phyloP scores from a whole-genome alignment of 1,139 yeast species.

The Zygosaccharomyces pseudobailii region DNA sequence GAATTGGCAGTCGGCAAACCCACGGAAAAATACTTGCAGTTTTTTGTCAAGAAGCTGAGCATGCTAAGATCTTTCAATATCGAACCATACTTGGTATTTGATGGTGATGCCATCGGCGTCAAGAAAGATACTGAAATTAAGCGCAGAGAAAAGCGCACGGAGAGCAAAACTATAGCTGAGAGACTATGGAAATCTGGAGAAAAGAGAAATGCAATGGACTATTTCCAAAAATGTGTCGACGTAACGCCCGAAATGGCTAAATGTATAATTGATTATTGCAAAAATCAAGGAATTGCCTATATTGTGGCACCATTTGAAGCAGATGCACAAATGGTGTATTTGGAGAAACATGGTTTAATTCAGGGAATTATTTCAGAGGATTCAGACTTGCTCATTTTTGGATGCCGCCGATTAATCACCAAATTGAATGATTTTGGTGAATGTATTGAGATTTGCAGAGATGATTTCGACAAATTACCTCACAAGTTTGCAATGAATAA shows the following conservation, averaged over 20 bases:
- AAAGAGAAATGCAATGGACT: conserved; percentile 55
- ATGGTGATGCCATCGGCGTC: conserved; percentile 82
- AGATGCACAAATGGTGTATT: conserved; percentile 91
- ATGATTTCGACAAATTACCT: conserved; percentile 43
- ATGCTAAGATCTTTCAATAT: conserved; percentile 68
- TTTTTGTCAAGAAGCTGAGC: conserved; percentile 54
- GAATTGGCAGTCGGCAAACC: conserved; percentile 72
- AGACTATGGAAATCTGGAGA: conserved; percentile 50
- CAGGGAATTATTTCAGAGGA: conserved; percentile 92
- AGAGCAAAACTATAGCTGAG: conserved; percentile 54
- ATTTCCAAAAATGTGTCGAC: conserved; percentile 74
- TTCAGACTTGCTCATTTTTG: conserved; percentile 87
- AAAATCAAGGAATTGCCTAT: conserved; percentile 53
- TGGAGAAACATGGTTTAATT: conserved; percentile 70
- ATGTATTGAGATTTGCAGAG: conserved; percentile 63
- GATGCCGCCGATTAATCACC: conserved; percentile 70
- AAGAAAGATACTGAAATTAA: conserved; percentile 70
- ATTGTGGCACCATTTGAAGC: conserved; percentile 99
- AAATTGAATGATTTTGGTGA: conserved; percentile 75
- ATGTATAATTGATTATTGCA: conserved; percentile 69
- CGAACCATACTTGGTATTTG: conserved; percentile 86
- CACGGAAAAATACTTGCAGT: conserved; percentile 60
- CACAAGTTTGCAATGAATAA: conserved; percentile 44
- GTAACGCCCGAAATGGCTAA: conserved; percentile 92
- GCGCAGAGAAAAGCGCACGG: conserved; percentile 52